phyloP scores from a whole-genome alignment of 2,329 filamentous ascomycete genomes.

The Fusarium sp. region DNA sequence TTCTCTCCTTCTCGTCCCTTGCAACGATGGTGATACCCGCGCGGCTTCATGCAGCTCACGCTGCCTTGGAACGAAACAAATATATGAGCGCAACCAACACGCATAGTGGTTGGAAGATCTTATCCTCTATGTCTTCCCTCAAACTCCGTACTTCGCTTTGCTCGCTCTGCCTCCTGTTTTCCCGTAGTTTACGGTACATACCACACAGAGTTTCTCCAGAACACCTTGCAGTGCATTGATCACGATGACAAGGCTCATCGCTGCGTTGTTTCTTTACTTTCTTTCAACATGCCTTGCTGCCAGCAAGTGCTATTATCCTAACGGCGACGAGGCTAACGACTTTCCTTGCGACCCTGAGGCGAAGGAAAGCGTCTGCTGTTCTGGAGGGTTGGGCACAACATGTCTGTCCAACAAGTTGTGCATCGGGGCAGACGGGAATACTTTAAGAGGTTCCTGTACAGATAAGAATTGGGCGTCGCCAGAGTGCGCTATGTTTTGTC shows the following conservation, averaged over 20 bases:
- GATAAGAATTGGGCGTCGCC: conserved; percentile 38
- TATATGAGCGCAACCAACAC: background rate
- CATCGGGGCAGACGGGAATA: conserved; percentile 31
- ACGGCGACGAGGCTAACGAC: conserved; percentile 23
- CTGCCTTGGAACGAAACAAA: background rate
- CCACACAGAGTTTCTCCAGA: background rate
- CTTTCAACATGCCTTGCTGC: conserved; percentile 9
- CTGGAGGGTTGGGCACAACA: conserved; percentile 27
- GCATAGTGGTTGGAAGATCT: background rate
- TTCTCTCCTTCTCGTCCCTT: background rate
- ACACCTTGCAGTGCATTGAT: background rate
- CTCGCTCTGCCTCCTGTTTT: background rate
- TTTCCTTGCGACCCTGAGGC: conserved; percentile 35
- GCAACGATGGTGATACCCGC: background rate
- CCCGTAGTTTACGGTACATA: background rate
- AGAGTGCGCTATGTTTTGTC: conserved; percentile 33
- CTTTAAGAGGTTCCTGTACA: conserved; percentile 41
- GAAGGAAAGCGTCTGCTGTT: conserved; percentile 38
- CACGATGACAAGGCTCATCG: conserved; percentile 17
- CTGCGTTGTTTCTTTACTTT: conserved; percentile 9
- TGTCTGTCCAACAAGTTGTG: conserved; percentile 43
- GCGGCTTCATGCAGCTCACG: conserved; percentile 4
- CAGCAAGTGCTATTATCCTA: conserved; percentile 37
- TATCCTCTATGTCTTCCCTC: background rate
- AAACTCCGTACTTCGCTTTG: background rate